phyloP scores from a whole-genome alignment of 2,329 filamentous ascomycete genomes.

The Escovopsis weberi region DNA sequence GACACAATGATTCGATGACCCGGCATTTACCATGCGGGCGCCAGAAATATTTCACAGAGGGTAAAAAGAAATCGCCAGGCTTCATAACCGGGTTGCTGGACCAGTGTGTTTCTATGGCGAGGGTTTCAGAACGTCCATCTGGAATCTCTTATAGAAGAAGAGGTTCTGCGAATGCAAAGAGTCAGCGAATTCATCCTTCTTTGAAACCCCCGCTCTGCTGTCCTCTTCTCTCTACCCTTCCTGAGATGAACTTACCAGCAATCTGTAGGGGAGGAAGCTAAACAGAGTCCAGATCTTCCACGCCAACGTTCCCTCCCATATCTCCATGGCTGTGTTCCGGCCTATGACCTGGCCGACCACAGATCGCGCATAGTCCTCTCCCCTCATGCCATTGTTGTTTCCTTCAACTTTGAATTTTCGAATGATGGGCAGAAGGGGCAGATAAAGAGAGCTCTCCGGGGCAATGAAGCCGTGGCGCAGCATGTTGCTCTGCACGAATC shows the following conservation, averaged over 20 bases:
- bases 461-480: conserved; percentile 4
- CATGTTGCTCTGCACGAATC: conserved; percentile 6
- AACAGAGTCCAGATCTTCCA: conserved; percentile 1
- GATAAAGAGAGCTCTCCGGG: conserved; percentile 3
- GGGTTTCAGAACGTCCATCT: too few relatives aligned
- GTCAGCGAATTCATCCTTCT: too few relatives aligned
- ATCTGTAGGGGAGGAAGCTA: background rate
- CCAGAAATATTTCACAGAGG: too few relatives aligned
- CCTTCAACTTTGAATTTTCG: conserved; percentile 3
- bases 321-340: conserved; percentile 1
- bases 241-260: background rate
- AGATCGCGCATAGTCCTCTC: conserved; percentile 1
- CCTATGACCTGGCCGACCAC: conserved; percentile 4
- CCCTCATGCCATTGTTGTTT: conserved; percentile 3
- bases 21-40: too few relatives aligned
- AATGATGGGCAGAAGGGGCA: conserved; percentile 2
- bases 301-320: conserved; percentile 5
- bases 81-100: too few relatives aligned
- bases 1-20: too few relatives aligned
- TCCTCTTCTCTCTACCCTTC: background rate
- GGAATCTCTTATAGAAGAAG: too few relatives aligned
- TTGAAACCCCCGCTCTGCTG: too few relatives aligned
- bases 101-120: too few relatives aligned
- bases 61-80: too few relatives aligned
- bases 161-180: too few relatives aligned